phyloP scores from a whole-genome alignment of 1,139 yeast species.

The Yamadazyma sp. region DNA sequence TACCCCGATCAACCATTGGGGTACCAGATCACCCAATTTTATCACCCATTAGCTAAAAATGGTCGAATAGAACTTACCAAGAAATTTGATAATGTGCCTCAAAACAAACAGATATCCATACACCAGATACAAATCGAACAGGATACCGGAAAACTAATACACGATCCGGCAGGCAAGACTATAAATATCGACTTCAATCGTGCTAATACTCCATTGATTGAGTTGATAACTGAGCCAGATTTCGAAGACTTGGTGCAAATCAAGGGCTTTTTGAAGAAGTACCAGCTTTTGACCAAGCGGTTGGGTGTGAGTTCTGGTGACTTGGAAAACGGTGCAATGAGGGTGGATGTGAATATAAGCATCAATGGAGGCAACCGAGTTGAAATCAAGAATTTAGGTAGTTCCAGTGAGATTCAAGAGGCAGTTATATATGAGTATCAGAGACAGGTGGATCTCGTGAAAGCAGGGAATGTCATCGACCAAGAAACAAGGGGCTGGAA shows the following conservation, averaged over 20 bases:
- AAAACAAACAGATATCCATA: conserved; percentile 44
- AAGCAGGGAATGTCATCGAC: conserved; percentile 31
- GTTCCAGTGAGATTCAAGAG: conserved; percentile 73
- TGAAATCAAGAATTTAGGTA: conserved; percentile 86
- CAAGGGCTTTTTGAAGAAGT: conserved; percentile 74
- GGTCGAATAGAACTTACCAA: conserved; percentile 56
- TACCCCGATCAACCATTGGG: conserved; percentile 97
- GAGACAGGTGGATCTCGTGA: conserved; percentile 56
- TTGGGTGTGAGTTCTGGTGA: conserved; percentile 83
- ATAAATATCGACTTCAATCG: conserved; percentile 77
- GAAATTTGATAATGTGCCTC: conserved; percentile 54
- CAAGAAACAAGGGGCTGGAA: conserved; percentile 94
- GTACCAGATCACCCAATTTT: conserved; percentile 91
- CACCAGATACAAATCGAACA: conserved; percentile 87
- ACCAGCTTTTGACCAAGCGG: conserved; percentile 68
- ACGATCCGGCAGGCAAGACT: conserved; percentile 42
- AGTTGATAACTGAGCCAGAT: conserved; percentile 90
- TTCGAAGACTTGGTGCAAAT: conserved; percentile 69
- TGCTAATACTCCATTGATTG: conserved; percentile 83
- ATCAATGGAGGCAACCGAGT: conserved; percentile 71
- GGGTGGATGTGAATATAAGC: conserved; percentile 91
- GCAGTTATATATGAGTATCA: conserved; percentile 76
- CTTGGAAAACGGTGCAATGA: conserved; percentile 89
- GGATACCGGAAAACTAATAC: conserved; percentile 85
- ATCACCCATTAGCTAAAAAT: conserved; percentile 69